Conservation (phyloP, 31 red algal genomes). For the Asparagopsis taxiformis region DNA sequence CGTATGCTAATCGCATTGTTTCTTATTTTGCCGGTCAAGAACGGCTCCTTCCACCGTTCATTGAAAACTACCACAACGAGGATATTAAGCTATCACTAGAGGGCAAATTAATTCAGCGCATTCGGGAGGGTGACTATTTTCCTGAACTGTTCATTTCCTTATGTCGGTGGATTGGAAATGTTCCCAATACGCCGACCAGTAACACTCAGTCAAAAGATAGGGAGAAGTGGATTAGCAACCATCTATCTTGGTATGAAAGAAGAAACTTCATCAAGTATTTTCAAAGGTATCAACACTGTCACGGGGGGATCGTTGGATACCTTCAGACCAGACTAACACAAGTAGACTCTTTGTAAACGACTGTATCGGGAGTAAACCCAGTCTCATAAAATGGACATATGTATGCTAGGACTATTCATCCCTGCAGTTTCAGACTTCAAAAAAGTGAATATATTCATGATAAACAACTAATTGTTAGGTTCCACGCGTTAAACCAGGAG, state of each 20-base stretch:
- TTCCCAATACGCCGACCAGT: background rate
- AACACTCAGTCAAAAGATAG: slow-evolving; percentile 14
- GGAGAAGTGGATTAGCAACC: slow-evolving; percentile 30
- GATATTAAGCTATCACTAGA: slow-evolving; percentile 17
- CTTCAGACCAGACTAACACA: too few species aligned
- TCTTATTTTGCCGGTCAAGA: slow-evolving; percentile 28
- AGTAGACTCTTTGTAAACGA: too few species aligned
- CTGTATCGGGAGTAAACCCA: too few species aligned
- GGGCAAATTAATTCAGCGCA: slow-evolving; percentile 15
- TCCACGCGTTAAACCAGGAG: too few species aligned
- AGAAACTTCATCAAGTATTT: too few species aligned
- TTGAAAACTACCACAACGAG: slow-evolving; percentile 44
- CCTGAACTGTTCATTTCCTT: slow-evolving; percentile 31
- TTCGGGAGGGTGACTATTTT: slow-evolving; percentile 25
- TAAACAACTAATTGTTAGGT: too few species aligned
- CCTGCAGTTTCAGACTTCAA: too few species aligned
- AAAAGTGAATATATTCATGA: too few species aligned
- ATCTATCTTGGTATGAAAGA: slow-evolving; percentile 54
- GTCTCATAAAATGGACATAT: too few species aligned
- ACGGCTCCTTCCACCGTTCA: slow-evolving; percentile 17
- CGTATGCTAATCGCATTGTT: slow-evolving; percentile 11
- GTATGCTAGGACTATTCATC: too few species aligned
- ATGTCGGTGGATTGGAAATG: slow-evolving; percentile 36
- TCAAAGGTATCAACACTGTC: too few species aligned
- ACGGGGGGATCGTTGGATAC: too few species aligned